Conservation (phyloP, 75 land plant species). For the Cupressus sempervirens region DNA sequence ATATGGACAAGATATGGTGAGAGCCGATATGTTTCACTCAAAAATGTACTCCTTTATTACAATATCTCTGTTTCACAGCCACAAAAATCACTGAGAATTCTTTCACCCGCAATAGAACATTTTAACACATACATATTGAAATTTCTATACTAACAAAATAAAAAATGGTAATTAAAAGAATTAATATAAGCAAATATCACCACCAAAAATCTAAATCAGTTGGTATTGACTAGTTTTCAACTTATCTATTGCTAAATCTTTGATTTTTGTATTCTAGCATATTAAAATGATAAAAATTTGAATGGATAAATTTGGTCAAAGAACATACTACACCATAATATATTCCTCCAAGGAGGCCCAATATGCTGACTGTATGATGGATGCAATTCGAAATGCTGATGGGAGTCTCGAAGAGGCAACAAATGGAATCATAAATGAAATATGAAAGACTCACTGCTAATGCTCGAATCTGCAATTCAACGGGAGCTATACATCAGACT, state of each 20-base stretch:
- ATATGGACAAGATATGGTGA: no score
- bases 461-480: slow-evolving; percentile 60
- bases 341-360: slow-evolving; percentile 70
- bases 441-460: slow-evolving; percentile 58
- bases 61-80: no score
- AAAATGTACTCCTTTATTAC: no score
- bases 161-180: not conserved
- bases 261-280: not conserved
- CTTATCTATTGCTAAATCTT: not conserved
- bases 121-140: not conserved
- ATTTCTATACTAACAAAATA: not conserved
- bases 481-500: not conserved
- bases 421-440: slow-evolving; percentile 74
- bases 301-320: slow-evolving; percentile 3
- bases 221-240: not conserved
- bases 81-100: no score
- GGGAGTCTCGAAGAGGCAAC: slow-evolving; percentile 56
- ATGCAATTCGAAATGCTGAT: slow-evolving; percentile 41
- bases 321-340: slow-evolving; percentile 40
- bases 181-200: not conserved
- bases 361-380: slow-evolving; percentile 72
- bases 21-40: no score
- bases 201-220: not conserved
- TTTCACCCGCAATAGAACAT: no score
- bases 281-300: not conserved